Percentiles rank a stretch among this genome's conserved stretches.
Conservation (phyloP, 257 asterid species). For the Solanum commersonii region DNA sequence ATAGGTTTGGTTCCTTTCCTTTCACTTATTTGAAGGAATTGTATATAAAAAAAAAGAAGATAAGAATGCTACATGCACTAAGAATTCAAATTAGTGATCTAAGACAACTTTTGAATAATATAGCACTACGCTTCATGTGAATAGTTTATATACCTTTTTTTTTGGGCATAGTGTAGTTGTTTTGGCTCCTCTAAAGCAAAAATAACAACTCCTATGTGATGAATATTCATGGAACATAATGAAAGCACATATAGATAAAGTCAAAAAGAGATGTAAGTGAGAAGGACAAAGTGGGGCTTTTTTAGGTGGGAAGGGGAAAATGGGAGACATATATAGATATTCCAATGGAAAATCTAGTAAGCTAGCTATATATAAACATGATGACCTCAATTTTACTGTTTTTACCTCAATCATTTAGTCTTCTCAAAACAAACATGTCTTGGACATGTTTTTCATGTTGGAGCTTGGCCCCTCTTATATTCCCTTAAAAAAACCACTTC, state of each 20-base stretch:
- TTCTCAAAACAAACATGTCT: constrained; percentile 47
- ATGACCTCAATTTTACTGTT: constrained; percentile 4
- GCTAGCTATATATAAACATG: not conserved
- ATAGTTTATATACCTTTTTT: not conserved
- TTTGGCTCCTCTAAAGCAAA: not conserved
- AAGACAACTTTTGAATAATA: not conserved
- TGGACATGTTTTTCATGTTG: constrained; percentile 47
- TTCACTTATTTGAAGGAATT: not conserved
- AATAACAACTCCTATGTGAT: not conserved
- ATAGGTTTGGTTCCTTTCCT: not conserved
- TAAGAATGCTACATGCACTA: not conserved
- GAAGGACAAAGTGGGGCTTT: not conserved
- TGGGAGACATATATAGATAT: not conserved
- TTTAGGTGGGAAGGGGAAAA: not conserved
- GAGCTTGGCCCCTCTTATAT: constrained; percentile 17
- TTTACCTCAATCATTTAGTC: not conserved
- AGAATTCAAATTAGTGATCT: not conserved
- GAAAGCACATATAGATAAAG: constrained; percentile 17
- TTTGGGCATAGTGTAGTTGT: not conserved
- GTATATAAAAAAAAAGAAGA: not conserved
- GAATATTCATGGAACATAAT: constrained; percentile 18
- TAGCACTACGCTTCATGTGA: not conserved
- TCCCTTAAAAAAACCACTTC: constrained; percentile 12
- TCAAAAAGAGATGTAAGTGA: constrained; percentile 3
- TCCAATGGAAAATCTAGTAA: not conserved